Base-by-base conservation (phyloP, 2,329 filamentous ascomycete species). In the Epichloe gansuensis region DNA sequence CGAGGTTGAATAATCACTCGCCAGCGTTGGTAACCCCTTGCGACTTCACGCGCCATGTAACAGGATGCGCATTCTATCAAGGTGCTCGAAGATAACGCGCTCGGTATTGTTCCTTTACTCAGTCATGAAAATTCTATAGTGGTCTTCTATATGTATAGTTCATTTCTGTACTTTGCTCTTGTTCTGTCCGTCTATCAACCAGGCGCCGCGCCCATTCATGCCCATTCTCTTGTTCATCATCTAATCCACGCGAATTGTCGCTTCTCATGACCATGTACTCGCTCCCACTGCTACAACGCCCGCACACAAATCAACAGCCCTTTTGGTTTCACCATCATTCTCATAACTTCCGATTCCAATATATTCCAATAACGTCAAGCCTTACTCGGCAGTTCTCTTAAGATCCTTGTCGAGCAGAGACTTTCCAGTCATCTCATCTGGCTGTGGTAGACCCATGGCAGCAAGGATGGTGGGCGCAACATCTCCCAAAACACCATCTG, bases 381-480 rank as follows among this genome's bases (percentile, higher is more conserved):
- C 28, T 60, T 60, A 63, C 55, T 63, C 57, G 39, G 63, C 62
- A 44, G 56, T 56, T 50, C 66, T 60, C 64, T 69, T 68, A 49
- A 85, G 60, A 72, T 75, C 67, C 81, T 89, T 94, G 64, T 90
- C 73, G 61, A 98, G 76, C 64, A 98, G 77, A 71, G 83, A 95
- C 65, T 76, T 74, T 54, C 93, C 91, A 54, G 86, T 88, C 93
- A 98, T 98, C 69, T 91, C 91, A 63, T 87, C 81, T 5, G 93
- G 91, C 69, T 95, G 83, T 47, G 87, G 81, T 56, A 98, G 76
- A 35, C 93, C 93, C 91, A 98, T 96, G 64, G 83, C 82, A 5
- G 83, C 86, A 44, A 98, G 78, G 55, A 98, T 70, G 15, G 93
- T 98, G n/a, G 93, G 93, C 7, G 93, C 93, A 37, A 98, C 93